phyloP scores from a whole-genome alignment of 495 filamentous ascomycete species.

The Talaromyces adpressus region DNA sequence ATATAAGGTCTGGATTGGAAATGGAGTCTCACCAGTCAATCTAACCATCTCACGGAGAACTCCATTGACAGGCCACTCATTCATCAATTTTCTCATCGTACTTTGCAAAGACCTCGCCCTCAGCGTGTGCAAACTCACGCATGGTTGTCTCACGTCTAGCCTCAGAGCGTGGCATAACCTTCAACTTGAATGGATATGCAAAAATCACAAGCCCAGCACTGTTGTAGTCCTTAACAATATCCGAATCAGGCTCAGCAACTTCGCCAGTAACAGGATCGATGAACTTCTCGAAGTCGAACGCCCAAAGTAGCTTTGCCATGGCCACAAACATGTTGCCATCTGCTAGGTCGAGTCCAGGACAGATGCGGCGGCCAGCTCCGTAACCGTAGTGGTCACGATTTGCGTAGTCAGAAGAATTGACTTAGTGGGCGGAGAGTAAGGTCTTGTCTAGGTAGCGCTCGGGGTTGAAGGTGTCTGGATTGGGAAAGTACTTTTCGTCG shows the following conservation, averaged over 20 bases:
- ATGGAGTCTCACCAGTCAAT: not conserved
- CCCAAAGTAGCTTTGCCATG: slow-evolving; percentile 51
- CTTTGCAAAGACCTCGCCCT: not conserved
- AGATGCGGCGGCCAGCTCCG: slow-evolving; percentile 45
- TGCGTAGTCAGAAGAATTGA: slow-evolving; percentile 18
- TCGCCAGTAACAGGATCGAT: slow-evolving; percentile 11
- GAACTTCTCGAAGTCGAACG: slow-evolving; percentile 9
- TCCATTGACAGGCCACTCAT: not conserved
- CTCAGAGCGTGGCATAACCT: not conserved
- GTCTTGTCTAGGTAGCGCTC: slow-evolving; percentile 29
- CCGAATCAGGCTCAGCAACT: slow-evolving; percentile 6
- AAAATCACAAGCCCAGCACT: not conserved
- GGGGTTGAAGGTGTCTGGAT: slow-evolving; percentile 48
- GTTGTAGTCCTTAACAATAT: slow-evolving; percentile 17
- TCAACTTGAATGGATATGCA: not conserved
- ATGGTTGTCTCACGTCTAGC: not conserved
- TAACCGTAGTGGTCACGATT: slow-evolving; percentile 27
- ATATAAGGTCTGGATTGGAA: not conserved
- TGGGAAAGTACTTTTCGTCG: slow-evolving; percentile 26
- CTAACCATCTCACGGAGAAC: not conserved
- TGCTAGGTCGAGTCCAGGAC: slow-evolving; percentile 50
- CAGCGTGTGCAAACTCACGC: not conserved
- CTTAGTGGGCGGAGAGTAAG: slow-evolving; percentile 13
- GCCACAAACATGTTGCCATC: slow-evolving; percentile 52
- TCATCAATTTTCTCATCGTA: not conserved